Evolutionary conservation across 768 basidiomycete genomes (phyloP), one percentile per base, ranked within the genome.

Genomic region (Lactifluus piperatus): DNA sequence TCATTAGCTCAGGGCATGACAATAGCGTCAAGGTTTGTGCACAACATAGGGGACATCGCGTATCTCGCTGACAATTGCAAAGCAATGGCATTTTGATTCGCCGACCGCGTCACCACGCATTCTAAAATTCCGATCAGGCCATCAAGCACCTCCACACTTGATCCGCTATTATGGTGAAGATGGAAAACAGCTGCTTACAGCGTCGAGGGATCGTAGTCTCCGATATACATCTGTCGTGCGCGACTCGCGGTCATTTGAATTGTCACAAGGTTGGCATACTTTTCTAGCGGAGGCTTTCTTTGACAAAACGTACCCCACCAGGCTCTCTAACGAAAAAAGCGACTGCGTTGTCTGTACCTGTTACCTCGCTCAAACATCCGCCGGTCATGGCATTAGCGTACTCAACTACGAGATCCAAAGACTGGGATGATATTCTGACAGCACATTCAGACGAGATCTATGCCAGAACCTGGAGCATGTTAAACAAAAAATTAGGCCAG

Each of bases 51-150:
- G 36, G 20, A 13, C 10, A 8, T 20, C n/a, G 22, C 18, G 34
- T 16, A 44, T 47, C 7, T 29, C 36, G 36, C 24, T 27, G 45
- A 52, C 39, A 50, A 41, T 54, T 18, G 26, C 37, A 67, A 44
- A 97, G 94, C 94, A 99, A 94, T 98, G 95, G 94, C 69, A 95
- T 22, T 94, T 95, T 66, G 97, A 98, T 67, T 90, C 94, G 0
- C 91, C 93, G 0, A 88, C 89, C 0, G 77, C 87, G 1, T 76
- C 89, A 24, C 95, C 97, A 1, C 81, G 91, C 56, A 75, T 98
- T 11, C 79, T 97, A 26, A 98, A 97, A 75, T 91, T 82, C 70
- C 83, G 97, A 47, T 87, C 91, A 0, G 97, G 97, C 36, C 97
- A 99, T 67, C 88, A 88, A 63, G 79, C 84, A 0, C 93, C 97